phyloP scores from a whole-genome alignment of 1,284 basidiomycete genomes.

The Leccinum subspadiceum region DNA sequence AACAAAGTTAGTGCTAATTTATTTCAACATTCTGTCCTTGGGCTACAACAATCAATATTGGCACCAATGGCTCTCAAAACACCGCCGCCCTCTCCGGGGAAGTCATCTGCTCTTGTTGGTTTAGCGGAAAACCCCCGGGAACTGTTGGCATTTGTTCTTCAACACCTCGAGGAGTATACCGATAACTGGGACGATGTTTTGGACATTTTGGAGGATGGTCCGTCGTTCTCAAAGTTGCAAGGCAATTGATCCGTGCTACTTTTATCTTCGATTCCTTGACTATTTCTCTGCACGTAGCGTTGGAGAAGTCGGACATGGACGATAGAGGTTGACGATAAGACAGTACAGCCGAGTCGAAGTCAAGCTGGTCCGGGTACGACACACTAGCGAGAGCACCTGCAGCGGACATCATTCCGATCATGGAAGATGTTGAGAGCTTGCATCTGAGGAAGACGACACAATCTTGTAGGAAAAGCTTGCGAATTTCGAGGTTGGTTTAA shows the following conservation, averaged over 20 bases:
- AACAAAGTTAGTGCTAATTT: constrained; percentile 30
- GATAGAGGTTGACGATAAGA: constrained; percentile 71
- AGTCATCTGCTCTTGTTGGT: constrained; percentile 28
- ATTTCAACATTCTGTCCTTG: constrained; percentile 33
- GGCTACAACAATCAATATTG: constrained; percentile 33
- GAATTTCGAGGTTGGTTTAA: constrained; percentile 66
- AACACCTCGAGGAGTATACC: constrained; percentile 76
- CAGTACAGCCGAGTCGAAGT: constrained; percentile 72
- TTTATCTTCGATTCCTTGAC: not conserved
- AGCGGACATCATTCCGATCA: constrained; percentile 58
- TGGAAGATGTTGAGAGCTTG: constrained; percentile 92
- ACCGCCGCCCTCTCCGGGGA: constrained; percentile 22
- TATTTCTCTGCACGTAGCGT: constrained; percentile 38
- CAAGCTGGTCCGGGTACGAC: constrained; percentile 49
- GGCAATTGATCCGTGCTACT: constrained; percentile 38
- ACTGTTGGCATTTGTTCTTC: constrained; percentile 55
- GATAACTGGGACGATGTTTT: constrained; percentile 92
- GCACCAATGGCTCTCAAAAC: constrained; percentile 29
- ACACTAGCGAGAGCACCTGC: constrained; percentile 61
- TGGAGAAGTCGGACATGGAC: constrained; percentile 59
- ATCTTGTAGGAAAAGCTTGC: constrained; percentile 74
- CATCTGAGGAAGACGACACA: constrained; percentile 70
- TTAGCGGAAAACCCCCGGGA: constrained; percentile 52
- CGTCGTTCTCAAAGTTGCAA: constrained; percentile 83
- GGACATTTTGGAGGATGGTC: constrained; percentile 84